Evolutionary conservation across 164 flowering plant species (phyloP).

Genomic region (Vitis amurensis): DNA sequence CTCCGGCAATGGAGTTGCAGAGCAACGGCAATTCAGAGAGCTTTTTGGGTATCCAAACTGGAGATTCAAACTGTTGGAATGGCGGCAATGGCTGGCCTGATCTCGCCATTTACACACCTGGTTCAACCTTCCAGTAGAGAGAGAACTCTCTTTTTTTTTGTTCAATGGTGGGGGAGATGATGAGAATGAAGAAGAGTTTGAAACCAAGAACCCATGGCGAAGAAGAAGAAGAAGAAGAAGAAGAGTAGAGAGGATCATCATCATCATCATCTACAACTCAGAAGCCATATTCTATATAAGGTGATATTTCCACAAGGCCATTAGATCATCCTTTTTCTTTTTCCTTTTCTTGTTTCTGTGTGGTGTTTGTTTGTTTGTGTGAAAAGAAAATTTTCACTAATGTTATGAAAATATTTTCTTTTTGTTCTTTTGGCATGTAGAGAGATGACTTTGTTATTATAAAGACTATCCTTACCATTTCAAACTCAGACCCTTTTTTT

Average conservation of each 20-base stretch:
- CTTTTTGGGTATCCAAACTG: slow-evolving; percentile 33
- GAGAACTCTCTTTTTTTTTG: background rate
- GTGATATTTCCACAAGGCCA: background rate
- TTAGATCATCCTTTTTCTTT: background rate
- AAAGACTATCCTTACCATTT: background rate
- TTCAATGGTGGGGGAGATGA: background rate
- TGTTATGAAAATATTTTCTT: too few relatives aligned
- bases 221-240: background rate
- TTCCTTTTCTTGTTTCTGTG: background rate
- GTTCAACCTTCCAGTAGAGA: slow-evolving; percentile 45
- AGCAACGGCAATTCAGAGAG: slow-evolving; percentile 26
- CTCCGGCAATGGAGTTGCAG: slow-evolving; percentile 29
- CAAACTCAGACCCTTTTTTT: too few relatives aligned
- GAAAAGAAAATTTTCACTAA: background rate
- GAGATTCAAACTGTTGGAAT: slow-evolving; percentile 39
- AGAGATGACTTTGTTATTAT: background rate
- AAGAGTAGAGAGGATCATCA: background rate
- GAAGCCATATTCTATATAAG: too few relatives aligned
- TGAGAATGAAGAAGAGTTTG: slow-evolving; percentile 1
- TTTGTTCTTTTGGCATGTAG: too few relatives aligned
- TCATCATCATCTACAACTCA: background rate
- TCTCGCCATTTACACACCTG: slow-evolving; percentile 71
- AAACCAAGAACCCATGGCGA: background rate
- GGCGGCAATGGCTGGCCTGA: slow-evolving; percentile 70
- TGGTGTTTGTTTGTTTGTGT: slow-evolving; percentile 9